Base-by-base conservation (phyloP, 352 stramenopile species). In the Globisporangium carolinianum region DNA sequence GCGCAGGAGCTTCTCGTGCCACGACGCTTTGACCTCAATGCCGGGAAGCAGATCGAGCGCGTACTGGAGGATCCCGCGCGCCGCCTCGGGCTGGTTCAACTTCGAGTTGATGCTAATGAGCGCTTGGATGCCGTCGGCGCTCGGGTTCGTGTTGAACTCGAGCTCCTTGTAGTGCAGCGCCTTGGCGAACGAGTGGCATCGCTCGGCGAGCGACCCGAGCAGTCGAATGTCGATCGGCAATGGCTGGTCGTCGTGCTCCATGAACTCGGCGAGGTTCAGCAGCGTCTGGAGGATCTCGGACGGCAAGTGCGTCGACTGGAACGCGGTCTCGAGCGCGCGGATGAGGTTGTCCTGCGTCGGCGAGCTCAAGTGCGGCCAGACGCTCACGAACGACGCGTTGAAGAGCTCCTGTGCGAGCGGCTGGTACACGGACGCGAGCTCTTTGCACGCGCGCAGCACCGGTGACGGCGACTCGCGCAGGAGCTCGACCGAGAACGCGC, bases 41-140 rank as follows among this genome's bases (percentile, higher is more conserved):
- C 80, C 75, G 17, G 79, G 78, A 0, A 93, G 61, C 37, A 89
- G 83, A 52, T 84, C 75, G 12, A 91, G 65, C 8, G 85, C 86
- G 54, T 97, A 95, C 65, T 98, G 99, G 7, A 99, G 69, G 17
- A 99, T 96, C 42, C 98, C 98, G 17, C 98, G 76, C n/a, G 97
- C 97, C n/a, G 97, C 97, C 69, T 99, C 97, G 4, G 95, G 90
- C 57, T 97, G 85, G 51, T 88, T 90, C 4, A 91, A 71, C 63
- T 99, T 99, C 37, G 98, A 98, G 75, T 99, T 99, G 60, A 99
- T 99, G 49, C 89, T 94, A 60, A 99, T 99, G 11, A 99, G 76
- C 15, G 91, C 87, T 67, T 99, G 97, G 47, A 99, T 97, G 63
- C 95, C 98, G 37, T 95, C 92, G 1, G 85, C 81, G 5, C 82